Evolutionary conservation across 1,284 basidiomycete species (phyloP).

Genomic region (Ceratobasidium sp.): DNA sequence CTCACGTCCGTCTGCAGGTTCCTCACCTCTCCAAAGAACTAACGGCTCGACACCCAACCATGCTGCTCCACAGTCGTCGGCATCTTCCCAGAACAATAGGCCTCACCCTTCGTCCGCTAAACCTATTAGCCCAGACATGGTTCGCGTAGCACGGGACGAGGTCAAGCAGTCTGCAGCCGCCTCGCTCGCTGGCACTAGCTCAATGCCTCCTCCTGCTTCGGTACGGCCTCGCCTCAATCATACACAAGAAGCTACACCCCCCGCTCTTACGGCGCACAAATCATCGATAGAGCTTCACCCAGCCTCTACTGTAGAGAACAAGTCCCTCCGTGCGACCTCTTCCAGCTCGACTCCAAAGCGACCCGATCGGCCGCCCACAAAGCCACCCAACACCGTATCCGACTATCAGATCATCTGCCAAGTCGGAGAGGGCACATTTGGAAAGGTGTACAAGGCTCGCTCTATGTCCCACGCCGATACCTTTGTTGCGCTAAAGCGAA

Average conservation of each 20-base stretch:
- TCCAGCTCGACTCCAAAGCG: slow-evolving; percentile 17
- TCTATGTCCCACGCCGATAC: slow-evolving; percentile 78
- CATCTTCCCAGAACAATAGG: not conserved
- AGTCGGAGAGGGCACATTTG: slow-evolving; percentile 99
- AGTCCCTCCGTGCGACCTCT: not conserved
- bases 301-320: slow-evolving; percentile 15
- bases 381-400: slow-evolving; percentile 60
- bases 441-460: slow-evolving; percentile 98
- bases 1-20: slow-evolving; percentile 14
- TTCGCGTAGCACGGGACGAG: slow-evolving; percentile 31
- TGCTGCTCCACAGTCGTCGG: not conserved
- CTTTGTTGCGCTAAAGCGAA: slow-evolving; percentile 94
- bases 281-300: slow-evolving; percentile 1
- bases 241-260: not conserved
- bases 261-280: slow-evolving; percentile 5
- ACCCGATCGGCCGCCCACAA: not conserved
- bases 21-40: not conserved
- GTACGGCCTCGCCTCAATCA: not conserved
- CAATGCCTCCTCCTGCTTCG: slow-evolving; percentile 34
- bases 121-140: slow-evolving; percentile 11
- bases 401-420: slow-evolving; percentile 91
- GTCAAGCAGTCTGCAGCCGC: not conserved
- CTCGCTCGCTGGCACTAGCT: not conserved
- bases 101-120: not conserved
- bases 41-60: not conserved